Percentiles rank a stretch among this genome's conserved stretches.
These are phyloP conservation scores for Talaromyces sp. DNA, from an alignment of 2,329 filamentous ascomycete species.

Conservation along the genomic window DNA sequence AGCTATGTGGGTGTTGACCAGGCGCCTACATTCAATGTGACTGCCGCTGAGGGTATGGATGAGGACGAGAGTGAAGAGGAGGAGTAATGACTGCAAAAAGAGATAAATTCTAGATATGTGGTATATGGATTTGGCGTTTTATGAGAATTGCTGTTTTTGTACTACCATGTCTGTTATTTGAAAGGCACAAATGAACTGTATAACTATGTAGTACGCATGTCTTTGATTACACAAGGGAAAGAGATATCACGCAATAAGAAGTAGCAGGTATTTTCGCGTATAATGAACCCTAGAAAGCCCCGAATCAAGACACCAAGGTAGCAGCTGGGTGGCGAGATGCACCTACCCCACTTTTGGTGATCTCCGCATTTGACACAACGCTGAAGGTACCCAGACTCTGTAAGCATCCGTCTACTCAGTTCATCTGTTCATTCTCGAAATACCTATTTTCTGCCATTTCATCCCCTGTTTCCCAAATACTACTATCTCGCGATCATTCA, in stretches of 20 bases:
- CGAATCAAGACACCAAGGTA: not conserved
- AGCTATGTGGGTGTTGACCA: conserved; percentile 97
- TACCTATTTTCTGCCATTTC: not conserved
- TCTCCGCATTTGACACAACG: not conserved
- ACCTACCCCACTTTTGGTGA: not conserved
- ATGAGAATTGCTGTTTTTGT: conserved; percentile 2
- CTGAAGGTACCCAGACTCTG: not conserved
- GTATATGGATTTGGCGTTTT: conserved; percentile 17
- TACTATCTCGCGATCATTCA: too few relatives aligned
- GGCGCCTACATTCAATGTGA: conserved; percentile 82
- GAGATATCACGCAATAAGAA: not conserved
- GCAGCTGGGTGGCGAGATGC: not conserved
- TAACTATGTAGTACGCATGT: not conserved
- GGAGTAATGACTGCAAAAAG: conserved; percentile 36
- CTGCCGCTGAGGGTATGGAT: conserved; percentile 88
- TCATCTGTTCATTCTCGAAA: not conserved
- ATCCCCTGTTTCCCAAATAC: not conserved
- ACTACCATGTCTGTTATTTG: not conserved
- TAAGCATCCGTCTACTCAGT: not conserved
- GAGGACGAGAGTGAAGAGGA: conserved; percentile 86
- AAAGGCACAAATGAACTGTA: not conserved
- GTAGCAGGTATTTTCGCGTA: too few relatives aligned
- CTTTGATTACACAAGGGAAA: not conserved
- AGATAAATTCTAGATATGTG: conserved; percentile 11
- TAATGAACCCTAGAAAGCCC: too few relatives aligned